A percentile compares a stretch with the other conserved stretches of the same genome.
phyloP scores from a whole-genome alignment of 2,329 filamentous ascomycete genomes.

The Drechslerella dactyloides region DNA sequence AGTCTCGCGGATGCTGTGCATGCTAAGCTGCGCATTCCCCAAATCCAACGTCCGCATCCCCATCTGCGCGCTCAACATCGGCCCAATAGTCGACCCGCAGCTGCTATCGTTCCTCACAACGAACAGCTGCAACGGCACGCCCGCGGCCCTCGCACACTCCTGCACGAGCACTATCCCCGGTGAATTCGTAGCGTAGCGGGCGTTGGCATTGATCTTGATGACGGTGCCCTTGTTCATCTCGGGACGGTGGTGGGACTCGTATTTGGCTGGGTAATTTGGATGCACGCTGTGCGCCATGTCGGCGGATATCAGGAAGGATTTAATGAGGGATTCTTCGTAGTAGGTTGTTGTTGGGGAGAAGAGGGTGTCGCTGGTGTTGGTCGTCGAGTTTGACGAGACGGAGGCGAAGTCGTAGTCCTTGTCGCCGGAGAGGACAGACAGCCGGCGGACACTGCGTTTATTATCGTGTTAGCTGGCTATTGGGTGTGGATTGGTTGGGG shows the following conservation, averaged over 20 bases:
- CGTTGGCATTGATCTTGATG: conserved; percentile 98
- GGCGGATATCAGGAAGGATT: conserved; percentile 91
- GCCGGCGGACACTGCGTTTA: conserved; percentile 76
- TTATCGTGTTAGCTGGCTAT: no score
- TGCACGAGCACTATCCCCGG: conserved; percentile 92
- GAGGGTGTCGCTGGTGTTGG: conserved; percentile 29
- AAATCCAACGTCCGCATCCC: conserved; percentile 89
- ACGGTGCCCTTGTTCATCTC: conserved; percentile 96
- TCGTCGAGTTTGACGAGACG: conserved; percentile 64
- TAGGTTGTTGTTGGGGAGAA: conserved; percentile 68
- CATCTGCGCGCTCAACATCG: conserved; percentile 87
- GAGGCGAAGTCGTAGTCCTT: conserved; percentile 69
- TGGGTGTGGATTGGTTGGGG: not conserved
- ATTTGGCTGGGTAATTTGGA: conserved; percentile 91
- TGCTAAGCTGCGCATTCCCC: conserved; percentile 90
- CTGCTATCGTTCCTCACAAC: conserved; percentile 94
- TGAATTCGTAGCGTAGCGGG: conserved; percentile 93
- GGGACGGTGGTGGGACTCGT: conserved; percentile 87
- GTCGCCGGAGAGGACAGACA: conserved; percentile 76
- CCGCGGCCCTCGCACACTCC: conserved; percentile 75
- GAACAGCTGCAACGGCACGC: conserved; percentile 90
- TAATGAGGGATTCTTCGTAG: conserved; percentile 89
- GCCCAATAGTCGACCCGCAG: conserved; percentile 95
- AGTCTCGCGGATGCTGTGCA: conserved; percentile 96
- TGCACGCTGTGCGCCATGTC: conserved; percentile 98